Evolutionary conservation across 257 asterid genomes (phyloP), one percentile per base, ranked within the genome.

Genomic region (Nyctanthes arbortristis): DNA sequence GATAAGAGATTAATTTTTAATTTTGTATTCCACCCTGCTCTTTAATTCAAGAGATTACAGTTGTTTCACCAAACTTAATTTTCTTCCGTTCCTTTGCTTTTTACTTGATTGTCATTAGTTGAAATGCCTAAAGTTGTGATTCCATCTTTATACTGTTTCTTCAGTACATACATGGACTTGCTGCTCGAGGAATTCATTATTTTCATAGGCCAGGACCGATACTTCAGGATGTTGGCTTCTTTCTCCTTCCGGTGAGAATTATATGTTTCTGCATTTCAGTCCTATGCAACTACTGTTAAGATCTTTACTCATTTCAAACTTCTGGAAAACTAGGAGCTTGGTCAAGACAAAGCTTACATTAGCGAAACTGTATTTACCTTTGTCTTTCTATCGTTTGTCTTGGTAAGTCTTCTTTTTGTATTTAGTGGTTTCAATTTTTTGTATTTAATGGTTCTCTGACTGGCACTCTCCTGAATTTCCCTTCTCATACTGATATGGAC

Each of bases 131-230:
- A 45, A n/a, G 54, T 68, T 4, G 58, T 68, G 66, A 66, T 0
- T 56, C 33, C 66, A 36, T 66, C 35, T 65, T 5, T 68, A 22
- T 66, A 55, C 37, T 52, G 45, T 73, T 63, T 66, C 31, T 69
- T 76, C 88, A 91, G 97, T 93, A 93, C 74, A 83, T 91, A 65
- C 99, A 91, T 70, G 99, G 97, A 59, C 55, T 93, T 43, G 95
- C 96, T 54, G 99, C 99, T 69, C 87, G 89, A 73, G 96, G 99
- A 79, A 95, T 91, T 74, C 97, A 93, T 75, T 93, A 89, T 73
- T 25, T 93, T 27, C 99, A 93, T 70, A 85, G 90, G 25, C 96
- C 99, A 24, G 99, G 99, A 68, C 97, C 91, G 1, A 80, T 68
- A 47, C 99, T 93, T 73, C 96, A 93, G 75, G 99, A 93, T 76